Base-by-base conservation (phyloP, 2,329 filamentous ascomycete species). In the Teratosphaeria nubilosa region DNA sequence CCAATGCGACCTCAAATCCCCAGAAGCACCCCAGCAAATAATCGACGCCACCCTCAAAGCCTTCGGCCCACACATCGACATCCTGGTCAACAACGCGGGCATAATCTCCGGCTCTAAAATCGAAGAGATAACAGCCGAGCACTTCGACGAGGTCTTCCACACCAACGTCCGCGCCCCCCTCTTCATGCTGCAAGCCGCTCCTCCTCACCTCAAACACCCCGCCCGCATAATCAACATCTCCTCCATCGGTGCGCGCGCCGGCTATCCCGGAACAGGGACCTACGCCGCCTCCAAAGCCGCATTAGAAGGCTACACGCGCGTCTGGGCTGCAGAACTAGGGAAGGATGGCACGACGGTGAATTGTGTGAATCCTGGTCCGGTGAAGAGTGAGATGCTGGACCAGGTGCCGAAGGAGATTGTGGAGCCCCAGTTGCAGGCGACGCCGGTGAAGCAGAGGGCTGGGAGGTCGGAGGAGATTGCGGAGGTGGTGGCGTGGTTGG, bases 251-350 rank as follows among this genome's bases (percentile, higher is more conserved):
- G 76, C 10, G 77, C 75, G 0, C 72, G 82, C 1, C 10, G 34
- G 34, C 34, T 41, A 16, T 11, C 34, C 34, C 5, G 67, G 72
- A 0, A 62, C 81, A 2, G 73, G 77, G 1, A 67, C 83, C 2
- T 86, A 86, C 67, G 76, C 76, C 53, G 77, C 79, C 0, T 80
- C 77, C 4, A 86, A 86, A 66, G 81, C 80, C 0, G 84, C 82
- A 5, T 67, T 86, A 16, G 83, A 86, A 67, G 81, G 78, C 0
- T 68, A 86, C 57, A 86, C 84, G 10, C 73, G 82, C 6, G 78
- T 75, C 51, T 82, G 82, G 77, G 83, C 84, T 0, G 74, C 75
- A 0, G 83, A 86, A 69, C 71, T 86, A 9, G 83, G 83, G 0
- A 66, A 60, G 3, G 70, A 77, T 58, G 82, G 83, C 0, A 81